Evolutionary conservation across 495 filamentous ascomycete species (phyloP), one percentile per base, ranked within the genome.

Genomic region (Xanthoparmelia taractica): DNA sequence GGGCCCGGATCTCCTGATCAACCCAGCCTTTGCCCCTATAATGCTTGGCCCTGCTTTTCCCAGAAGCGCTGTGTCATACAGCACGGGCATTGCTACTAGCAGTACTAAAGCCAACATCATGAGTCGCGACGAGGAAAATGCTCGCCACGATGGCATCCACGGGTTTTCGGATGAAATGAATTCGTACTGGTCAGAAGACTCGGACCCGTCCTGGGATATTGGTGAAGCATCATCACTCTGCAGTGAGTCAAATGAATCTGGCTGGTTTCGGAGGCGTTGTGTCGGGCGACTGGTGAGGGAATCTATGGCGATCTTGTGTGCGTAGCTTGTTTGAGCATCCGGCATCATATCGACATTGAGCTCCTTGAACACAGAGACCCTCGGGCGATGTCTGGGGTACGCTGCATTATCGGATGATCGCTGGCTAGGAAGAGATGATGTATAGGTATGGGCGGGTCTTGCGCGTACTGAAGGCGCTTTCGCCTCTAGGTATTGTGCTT

Each of bases 11-110:
- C 37, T 61, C 31, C 33, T 33, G n/a, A 72, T 71, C 4, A 68
- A 59, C 18, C 69, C 65, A 58, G 69, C 70, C 29, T 54, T 64
- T 38, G 67, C 69, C 34, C 70, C 70, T 43, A 67, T 50, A 31
- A 63, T 61, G 34, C 59, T 60, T 13, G 59, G 50, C 36, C 64
- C 64, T 34, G 63, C 36, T 31, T 57, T 62, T 15, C 38, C 59
- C 31, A 69, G 17, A 15, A 65, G 59, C 23, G 64, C 56, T 38
- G 61, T 64, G 15, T 68, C 65, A 52, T 67, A 60, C 2, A 69
- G 40, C 47, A 69, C 38, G 36, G 70, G 65, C n/a, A 71, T 54
- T 17, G 56, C 59, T 48, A 71, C 52, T 7, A 67, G 31, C 15
- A 72, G 23, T 23, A 66, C 27, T 20, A 71, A 59, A 29, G 67